Percentiles rank a stretch among this genome's conserved stretches.
Evolutionary conservation across 1,139 yeast genomes (phyloP).

Genomic region (Suhomyces bribrorum): DNA sequence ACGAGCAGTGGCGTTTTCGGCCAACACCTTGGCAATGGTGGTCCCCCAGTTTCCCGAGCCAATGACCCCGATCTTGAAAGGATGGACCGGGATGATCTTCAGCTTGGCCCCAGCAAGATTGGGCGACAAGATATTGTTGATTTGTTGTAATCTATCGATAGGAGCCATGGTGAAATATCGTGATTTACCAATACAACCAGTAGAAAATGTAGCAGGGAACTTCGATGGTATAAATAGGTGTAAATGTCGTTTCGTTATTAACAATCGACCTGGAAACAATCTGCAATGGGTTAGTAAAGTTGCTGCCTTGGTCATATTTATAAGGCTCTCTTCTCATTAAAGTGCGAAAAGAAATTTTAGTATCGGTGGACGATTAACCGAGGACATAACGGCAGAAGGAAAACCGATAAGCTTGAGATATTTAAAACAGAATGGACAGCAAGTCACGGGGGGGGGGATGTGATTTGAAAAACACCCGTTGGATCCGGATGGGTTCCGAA

Average conservation of each 20-base stretch:
- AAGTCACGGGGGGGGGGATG: not conserved
- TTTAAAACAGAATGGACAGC: too few relatives aligned
- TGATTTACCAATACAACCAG: not conserved
- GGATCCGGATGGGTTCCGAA: too few relatives aligned
- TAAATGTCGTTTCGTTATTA: not conserved
- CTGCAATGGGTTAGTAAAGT: too few relatives aligned
- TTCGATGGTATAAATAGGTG: not conserved
- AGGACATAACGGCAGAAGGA: not conserved
- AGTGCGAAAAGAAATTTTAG: not conserved
- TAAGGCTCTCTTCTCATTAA: not conserved
- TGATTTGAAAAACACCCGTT: too few relatives aligned
- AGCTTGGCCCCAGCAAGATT: conserved; percentile 21
- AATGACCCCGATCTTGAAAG: conserved; percentile 44
- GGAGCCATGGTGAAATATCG: conserved; percentile 18
- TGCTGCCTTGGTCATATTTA: not conserved
- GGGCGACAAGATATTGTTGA: conserved; percentile 38
- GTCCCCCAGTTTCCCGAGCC: conserved; percentile 57
- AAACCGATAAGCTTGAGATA: not conserved
- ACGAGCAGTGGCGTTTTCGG: conserved; percentile 45
- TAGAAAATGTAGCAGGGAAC: not conserved
- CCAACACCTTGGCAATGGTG: conserved; percentile 48
- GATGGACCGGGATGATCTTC: conserved; percentile 28
- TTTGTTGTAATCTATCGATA: conserved; percentile 40
- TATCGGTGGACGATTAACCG: not conserved
- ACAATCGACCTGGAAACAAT: too few relatives aligned